Conservation (phyloP, 768 basidiomycete species). For the Phlebiopsis gigantea region DNA sequence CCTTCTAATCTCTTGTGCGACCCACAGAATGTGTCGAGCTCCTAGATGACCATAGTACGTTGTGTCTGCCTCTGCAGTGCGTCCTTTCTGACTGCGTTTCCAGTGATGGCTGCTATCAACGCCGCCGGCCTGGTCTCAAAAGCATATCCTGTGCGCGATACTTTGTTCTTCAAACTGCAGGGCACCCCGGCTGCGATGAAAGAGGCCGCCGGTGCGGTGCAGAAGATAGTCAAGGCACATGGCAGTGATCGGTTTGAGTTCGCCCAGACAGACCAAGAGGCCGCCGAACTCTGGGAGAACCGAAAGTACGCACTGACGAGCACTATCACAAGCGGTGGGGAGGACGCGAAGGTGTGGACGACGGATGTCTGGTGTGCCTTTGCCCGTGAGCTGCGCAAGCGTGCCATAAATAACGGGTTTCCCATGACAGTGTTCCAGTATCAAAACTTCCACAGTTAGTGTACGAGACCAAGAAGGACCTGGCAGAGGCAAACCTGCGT, state of each 20-base stretch:
- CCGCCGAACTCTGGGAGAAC: slow-evolving; percentile 74
- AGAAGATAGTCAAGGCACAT: slow-evolving; percentile 59
- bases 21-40: slow-evolving; percentile 80
- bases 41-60: slow-evolving; percentile 67
- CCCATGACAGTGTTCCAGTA: slow-evolving; percentile 26
- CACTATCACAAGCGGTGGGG: slow-evolving; percentile 13
- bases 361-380: slow-evolving; percentile 77
- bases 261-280: slow-evolving; percentile 70
- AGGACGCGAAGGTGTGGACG: slow-evolving; percentile 66
- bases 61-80: background rate
- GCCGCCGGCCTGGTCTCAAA: slow-evolving; percentile 51
- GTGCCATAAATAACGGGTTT: background rate
- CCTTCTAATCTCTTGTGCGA: slow-evolving; percentile 2
- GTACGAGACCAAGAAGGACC: slow-evolving; percentile 40
- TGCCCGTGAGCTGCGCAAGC: too few relatives aligned
- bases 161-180: slow-evolving; percentile 89
- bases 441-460: slow-evolving; percentile 31
- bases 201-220: slow-evolving; percentile 52
- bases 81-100: background rate
- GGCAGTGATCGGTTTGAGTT: slow-evolving; percentile 69
- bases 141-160: slow-evolving; percentile 66
- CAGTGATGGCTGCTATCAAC: slow-evolving; percentile 80
- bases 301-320: slow-evolving; percentile 76
- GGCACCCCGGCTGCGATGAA: slow-evolving; percentile 59
- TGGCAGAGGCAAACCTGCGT: slow-evolving; percentile 33